phyloP scores from a whole-genome alignment of 495 filamentous ascomycete genomes.

The Cryomyces minteri region DNA sequence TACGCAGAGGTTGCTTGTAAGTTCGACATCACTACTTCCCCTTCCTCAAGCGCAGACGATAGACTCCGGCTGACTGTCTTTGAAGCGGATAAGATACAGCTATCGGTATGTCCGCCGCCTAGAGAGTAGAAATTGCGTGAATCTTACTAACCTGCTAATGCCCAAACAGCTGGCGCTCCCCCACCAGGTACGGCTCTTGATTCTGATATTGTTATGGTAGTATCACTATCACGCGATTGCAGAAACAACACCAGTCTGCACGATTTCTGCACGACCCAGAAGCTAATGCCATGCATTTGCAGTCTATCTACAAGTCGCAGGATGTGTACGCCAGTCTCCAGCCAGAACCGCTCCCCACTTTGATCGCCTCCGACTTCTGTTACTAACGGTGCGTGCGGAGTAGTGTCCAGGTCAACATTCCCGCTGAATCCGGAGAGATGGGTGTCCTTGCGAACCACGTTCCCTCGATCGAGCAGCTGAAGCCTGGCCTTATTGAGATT shows the following conservation, averaged over 20 bases:
- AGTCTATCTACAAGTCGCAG: conserved; percentile 58
- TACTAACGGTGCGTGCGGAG: conserved; percentile 21
- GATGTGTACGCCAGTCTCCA: conserved; percentile 43
- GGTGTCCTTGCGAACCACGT: conserved; percentile 98
- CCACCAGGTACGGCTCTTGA: conserved; percentile 64
- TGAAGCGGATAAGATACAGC: conserved; percentile 77
- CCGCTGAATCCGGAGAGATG: conserved; percentile 97
- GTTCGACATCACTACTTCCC: no score
- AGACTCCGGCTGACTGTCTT: no score
- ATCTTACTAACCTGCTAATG: not conserved
- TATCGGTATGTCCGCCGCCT: conserved; percentile 30
- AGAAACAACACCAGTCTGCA: not conserved
- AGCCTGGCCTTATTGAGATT: conserved; percentile 86
- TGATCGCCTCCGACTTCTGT: conserved; percentile 23
- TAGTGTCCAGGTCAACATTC: conserved; percentile 95
- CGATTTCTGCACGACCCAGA: not conserved
- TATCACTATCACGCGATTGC: not conserved
- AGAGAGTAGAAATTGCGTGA: no score
- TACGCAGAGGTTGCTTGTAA: conserved; percentile 72
- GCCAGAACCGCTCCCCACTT: conserved; percentile 5
- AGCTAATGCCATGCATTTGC: not conserved
- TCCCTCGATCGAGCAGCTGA: conserved; percentile 95
- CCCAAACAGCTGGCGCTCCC: conserved; percentile 51
- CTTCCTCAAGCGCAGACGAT: no score
- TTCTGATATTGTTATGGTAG: conserved; percentile 1